Evolutionary conservation across 306 rosid species (phyloP).

Genomic region (cucumber (Cucumis sativus)): DNA sequence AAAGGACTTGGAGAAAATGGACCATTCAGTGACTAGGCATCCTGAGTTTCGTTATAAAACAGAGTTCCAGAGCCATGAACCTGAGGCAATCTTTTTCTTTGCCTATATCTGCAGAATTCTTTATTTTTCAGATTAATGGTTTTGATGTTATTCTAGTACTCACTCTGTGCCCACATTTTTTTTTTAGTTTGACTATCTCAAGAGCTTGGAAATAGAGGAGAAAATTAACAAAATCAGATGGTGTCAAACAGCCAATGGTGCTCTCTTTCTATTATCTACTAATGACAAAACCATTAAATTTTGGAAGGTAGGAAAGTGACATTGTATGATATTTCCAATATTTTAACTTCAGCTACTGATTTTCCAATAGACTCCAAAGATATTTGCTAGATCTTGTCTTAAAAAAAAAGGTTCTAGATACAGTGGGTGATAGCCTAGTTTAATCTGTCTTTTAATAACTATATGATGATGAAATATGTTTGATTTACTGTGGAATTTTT

Average conservation of each 20-base stretch:
- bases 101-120: neutral
- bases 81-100: slow-evolving; percentile 47
- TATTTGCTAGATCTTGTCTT: neutral
- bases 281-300: slow-evolving; percentile 92
- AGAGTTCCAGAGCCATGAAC: slow-evolving; percentile 99
- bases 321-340: neutral
- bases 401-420: neutral
- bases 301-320: slow-evolving; percentile 71
- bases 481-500: neutral
- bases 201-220: slow-evolving; percentile 99
- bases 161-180: slow-evolving; percentile 1
- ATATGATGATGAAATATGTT: neutral
- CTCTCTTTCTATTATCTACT: slow-evolving; percentile 85
- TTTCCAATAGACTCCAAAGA: neutral
- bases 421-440: neutral
- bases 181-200: slow-evolving; percentile 92
- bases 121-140: neutral
- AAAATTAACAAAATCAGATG: slow-evolving; percentile 99
- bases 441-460: too few species aligned
- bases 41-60: slow-evolving; percentile 98
- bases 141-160: slow-evolving; percentile 9
- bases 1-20: slow-evolving; percentile 81
- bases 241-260: slow-evolving; percentile 96
- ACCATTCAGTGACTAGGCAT: slow-evolving; percentile 67
- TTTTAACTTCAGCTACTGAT: neutral